phyloP scores from a whole-genome alignment of 1,284 basidiomycete genomes.

The Coniophora puteana region DNA sequence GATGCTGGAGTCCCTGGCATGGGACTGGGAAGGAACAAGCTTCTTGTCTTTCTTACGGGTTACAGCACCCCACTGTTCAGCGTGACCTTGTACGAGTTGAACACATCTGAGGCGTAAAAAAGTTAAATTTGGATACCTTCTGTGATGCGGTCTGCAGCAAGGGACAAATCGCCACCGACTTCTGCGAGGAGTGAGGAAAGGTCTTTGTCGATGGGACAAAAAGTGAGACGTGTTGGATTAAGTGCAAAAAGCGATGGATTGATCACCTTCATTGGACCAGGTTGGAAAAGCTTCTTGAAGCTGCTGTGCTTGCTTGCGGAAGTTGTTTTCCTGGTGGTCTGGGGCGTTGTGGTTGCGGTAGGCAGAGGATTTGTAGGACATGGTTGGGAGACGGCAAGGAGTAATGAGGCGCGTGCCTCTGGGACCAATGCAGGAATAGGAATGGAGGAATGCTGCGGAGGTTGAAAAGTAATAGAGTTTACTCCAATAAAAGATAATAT shows the following conservation, averaged over 20 bases:
- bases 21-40: conserved; percentile 23
- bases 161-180: conserved; percentile 68
- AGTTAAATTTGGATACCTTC: conserved; percentile 55
- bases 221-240: conserved; percentile 11
- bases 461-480: conserved; percentile 22
- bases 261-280: conserved; percentile 74
- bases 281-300: conserved; percentile 77
- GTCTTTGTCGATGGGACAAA: conserved; percentile 46
- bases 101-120: conserved; percentile 10
- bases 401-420: conserved; percentile 1
- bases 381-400: conserved; percentile 22
- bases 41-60: conserved; percentile 89
- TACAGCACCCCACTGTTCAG: conserved; percentile 84
- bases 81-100: conserved; percentile 51
- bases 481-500: background rate
- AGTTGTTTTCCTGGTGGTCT: conserved; percentile 37
- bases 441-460: conserved; percentile 16
- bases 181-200: conserved; percentile 74
- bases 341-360: conserved; percentile 35
- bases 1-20: conserved; percentile 44
- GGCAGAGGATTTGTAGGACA: conserved; percentile 54
- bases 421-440: conserved; percentile 4
- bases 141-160: conserved; percentile 73
- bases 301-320: conserved; percentile 48
- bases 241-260: conserved; percentile 20